phyloP scores from a whole-genome alignment of 352 stramenopile genomes.

The Pythium brassicae region DNA sequence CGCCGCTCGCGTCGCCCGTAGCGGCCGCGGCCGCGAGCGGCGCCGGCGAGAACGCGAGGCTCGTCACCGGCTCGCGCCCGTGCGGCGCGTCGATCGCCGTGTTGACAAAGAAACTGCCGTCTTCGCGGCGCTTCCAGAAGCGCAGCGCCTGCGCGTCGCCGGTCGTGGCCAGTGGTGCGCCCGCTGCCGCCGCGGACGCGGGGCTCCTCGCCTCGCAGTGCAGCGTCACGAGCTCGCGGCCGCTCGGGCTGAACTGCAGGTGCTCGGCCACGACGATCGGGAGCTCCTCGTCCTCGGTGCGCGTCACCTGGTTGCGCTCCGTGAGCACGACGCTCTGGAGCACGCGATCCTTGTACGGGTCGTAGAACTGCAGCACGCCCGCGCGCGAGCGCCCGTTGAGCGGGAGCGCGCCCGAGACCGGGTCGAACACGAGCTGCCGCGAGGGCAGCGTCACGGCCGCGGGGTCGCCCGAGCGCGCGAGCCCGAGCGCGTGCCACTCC shows the following conservation, averaged over 20 bases:
- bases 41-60: constrained; percentile 49
- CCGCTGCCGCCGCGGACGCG: constrained; percentile 9
- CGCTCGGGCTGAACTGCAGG: constrained; percentile 46
- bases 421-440: constrained; percentile 56
- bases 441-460: constrained; percentile 43
- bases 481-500: constrained; percentile 64
- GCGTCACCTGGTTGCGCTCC: constrained; percentile 82
- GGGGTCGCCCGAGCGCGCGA: constrained; percentile 46
- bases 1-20: constrained; percentile 56
- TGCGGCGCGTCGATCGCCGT: constrained; percentile 82
- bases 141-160: constrained; percentile 59
- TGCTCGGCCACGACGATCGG: constrained; percentile 48
- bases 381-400: constrained; percentile 60
- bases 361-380: constrained; percentile 77
- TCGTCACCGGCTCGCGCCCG: constrained; percentile 41
- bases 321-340: constrained; percentile 64
- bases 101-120: constrained; percentile 76
- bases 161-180: not conserved
- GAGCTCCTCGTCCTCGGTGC: constrained; percentile 60
- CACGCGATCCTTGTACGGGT: constrained; percentile 76
- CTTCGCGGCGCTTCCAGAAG: constrained; percentile 73
- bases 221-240: constrained; percentile 53
- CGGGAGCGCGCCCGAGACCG: constrained; percentile 47
- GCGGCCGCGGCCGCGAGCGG: constrained; percentile 39
- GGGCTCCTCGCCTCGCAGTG: too few species aligned